phyloP scores from a whole-genome alignment of 2,329 filamentous ascomycete species.

The Colletotrichum scovillei region DNA sequence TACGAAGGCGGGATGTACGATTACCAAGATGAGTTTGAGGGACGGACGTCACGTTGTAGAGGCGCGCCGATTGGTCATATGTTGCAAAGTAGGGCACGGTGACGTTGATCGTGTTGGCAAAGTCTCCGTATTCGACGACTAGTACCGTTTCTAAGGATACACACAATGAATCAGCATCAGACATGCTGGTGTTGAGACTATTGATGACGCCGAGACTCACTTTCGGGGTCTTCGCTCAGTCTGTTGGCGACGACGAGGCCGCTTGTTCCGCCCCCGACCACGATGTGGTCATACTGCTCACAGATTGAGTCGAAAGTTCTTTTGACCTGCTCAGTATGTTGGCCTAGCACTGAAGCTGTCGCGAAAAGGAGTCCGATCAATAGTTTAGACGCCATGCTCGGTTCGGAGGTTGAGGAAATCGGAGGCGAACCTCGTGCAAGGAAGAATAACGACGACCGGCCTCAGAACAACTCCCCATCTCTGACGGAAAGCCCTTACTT shows the following conservation, averaged over 20 bases:
- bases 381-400: neutral
- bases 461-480: neutral
- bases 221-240: conserved; percentile 47
- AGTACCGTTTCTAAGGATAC: conserved; percentile 37
- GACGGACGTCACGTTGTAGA: conserved; percentile 38
- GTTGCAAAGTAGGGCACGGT: conserved; percentile 39
- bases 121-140: conserved; percentile 45
- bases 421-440: neutral
- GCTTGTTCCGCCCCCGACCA: conserved; percentile 49
- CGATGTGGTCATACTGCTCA: conserved; percentile 44
- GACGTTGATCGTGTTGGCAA: conserved; percentile 39
- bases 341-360: neutral
- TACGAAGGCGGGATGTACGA: conserved; percentile 37
- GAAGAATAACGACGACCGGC: neutral
- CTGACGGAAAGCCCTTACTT: neutral
- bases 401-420: too few relatives aligned
- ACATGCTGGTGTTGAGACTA: rapidly evolving
- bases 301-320: neutral
- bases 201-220: neutral
- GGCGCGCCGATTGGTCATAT: conserved; percentile 19
- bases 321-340: neutral
- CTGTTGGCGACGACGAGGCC: conserved; percentile 50
- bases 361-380: neutral
- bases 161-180: too few relatives aligned
- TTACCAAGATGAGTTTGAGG: conserved; percentile 41